A percentile compares a stretch with the other conserved stretches of the same genome.
phyloP scores from a whole-genome alignment of 495 filamentous ascomycete species.

The Rostrohypoxylon terebratum region DNA sequence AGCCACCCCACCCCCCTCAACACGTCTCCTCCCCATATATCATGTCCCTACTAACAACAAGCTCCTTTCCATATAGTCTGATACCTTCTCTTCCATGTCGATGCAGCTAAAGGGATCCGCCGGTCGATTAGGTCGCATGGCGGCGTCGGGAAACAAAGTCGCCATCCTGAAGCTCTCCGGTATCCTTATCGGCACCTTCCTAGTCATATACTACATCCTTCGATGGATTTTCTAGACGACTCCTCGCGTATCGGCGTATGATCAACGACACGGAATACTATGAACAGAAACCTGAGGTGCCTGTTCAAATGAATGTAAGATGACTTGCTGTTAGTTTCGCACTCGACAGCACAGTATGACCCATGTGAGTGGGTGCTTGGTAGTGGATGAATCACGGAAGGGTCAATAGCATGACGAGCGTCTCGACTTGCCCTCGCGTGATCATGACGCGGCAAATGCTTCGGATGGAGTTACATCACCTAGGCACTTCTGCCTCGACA shows the following conservation, averaged over 20 bases:
- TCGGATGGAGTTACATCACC: background rate
- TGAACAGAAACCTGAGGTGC: background rate
- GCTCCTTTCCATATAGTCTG: conserved; percentile 49
- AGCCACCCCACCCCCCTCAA: conserved; percentile 20
- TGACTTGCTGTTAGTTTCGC: background rate
- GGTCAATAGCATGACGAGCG: background rate
- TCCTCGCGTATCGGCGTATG: background rate
- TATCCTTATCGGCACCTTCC: conserved; percentile 78
- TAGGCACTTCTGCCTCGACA: conserved; percentile 3
- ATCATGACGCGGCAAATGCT: background rate
- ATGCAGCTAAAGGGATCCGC: conserved; percentile 85
- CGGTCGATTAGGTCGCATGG: conserved; percentile 89
- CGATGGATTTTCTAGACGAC: conserved; percentile 70
- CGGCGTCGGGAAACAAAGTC: conserved; percentile 87
- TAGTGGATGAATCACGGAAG: background rate
- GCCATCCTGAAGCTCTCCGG: conserved; percentile 89
- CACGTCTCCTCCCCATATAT: background rate
- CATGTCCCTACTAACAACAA: conserved; percentile 2
- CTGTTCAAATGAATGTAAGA: background rate
- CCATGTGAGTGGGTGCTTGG: background rate
- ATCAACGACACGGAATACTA: background rate
- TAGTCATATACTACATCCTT: conserved; percentile 79
- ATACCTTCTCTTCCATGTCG: conserved; percentile 70
- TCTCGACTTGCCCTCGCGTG: background rate
- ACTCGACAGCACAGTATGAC: background rate